phyloP scores from a whole-genome alignment of 805 yeast genomes.

The Spathaspora girioi region DNA sequence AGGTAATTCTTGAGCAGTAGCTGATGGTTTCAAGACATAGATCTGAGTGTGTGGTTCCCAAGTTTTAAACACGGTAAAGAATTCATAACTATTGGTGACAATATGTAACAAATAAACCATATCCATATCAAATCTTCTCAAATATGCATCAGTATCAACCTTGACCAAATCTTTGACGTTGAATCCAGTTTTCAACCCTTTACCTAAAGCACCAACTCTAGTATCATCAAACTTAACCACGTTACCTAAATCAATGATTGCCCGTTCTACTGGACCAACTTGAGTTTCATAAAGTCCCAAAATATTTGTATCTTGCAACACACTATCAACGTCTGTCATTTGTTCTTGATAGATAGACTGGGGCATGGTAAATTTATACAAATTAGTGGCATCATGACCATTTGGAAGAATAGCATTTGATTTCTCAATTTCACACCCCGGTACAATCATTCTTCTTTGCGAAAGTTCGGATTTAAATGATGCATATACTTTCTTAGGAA shows the following conservation, averaged over 20 bases:
- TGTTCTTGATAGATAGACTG: constrained; percentile 61
- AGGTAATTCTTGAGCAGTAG: constrained; percentile 63
- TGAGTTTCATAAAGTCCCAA: constrained; percentile 76
- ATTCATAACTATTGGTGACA: constrained; percentile 70
- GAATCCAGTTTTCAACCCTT: constrained; percentile 84
- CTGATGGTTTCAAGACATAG: constrained; percentile 65
- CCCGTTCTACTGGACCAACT: constrained; percentile 64
- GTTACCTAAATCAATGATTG: constrained; percentile 74
- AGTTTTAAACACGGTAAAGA: constrained; percentile 63
- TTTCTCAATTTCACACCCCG: constrained; percentile 53
- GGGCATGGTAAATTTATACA: constrained; percentile 66
- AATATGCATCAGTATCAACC: constrained; percentile 49
- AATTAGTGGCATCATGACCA: constrained; percentile 49
- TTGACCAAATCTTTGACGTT: constrained; percentile 53
- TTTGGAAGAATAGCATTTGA: constrained; percentile 67
- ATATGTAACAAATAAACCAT: constrained; percentile 66
- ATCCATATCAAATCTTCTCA: constrained; percentile 53
- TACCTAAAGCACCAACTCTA: constrained; percentile 78
- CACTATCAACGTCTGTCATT: constrained; percentile 51
- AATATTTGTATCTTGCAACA: constrained; percentile 59
- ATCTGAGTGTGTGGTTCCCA: constrained; percentile 52
- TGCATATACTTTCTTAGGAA: constrained; percentile 73
- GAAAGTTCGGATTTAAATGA: constrained; percentile 51
- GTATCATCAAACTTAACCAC: constrained; percentile 66
- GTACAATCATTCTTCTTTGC: constrained; percentile 31